Conservation (phyloP, 345 rosid genomes). For the Xanthoceras sorbifolium region DNA sequence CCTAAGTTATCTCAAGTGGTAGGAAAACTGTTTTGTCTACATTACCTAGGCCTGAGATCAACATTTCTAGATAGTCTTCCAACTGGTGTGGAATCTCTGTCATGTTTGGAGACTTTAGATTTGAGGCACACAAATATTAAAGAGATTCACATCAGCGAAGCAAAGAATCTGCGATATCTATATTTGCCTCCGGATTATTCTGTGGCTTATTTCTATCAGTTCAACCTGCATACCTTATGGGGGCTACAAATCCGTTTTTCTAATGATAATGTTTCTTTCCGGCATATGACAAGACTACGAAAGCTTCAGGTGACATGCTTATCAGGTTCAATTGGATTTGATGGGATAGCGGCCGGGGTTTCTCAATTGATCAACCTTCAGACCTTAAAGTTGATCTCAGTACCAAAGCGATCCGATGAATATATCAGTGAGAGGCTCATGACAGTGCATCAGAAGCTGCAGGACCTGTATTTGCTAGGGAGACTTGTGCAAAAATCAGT, state of each 20-base stretch:
- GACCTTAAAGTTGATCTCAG: slow-evolving; percentile 34
- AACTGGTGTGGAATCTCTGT: not conserved
- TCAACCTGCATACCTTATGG: not conserved
- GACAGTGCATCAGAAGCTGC: not conserved
- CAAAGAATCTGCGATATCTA: slow-evolving; percentile 20
- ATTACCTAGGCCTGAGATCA: slow-evolving; percentile 31
- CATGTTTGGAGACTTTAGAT: slow-evolving; percentile 26
- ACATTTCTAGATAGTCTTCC: slow-evolving; percentile 21
- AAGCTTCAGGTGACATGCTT: too few relatives aligned
- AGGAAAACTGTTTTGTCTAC: slow-evolving; percentile 12
- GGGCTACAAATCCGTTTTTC: too few relatives aligned
- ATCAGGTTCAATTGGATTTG: too few relatives aligned
- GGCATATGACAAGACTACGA: slow-evolving; percentile 24
- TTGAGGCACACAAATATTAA: slow-evolving; percentile 26
- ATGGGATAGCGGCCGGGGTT: too few relatives aligned
- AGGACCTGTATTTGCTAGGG: slow-evolving; percentile 36
- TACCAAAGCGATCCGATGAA: slow-evolving; percentile 14
- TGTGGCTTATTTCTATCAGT: not conserved
- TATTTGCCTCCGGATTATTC: slow-evolving; percentile 23
- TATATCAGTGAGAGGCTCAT: too few relatives aligned
- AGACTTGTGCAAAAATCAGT: not conserved
- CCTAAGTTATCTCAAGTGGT: slow-evolving; percentile 23
- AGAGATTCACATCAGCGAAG: too few relatives aligned
- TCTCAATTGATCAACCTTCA: slow-evolving; percentile 14
- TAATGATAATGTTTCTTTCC: too few relatives aligned